These are phyloP conservation scores for Penicillium freii DNA, from an alignment of 2,329 filamentous ascomycete genomes.

Conservation along the genomic window DNA sequence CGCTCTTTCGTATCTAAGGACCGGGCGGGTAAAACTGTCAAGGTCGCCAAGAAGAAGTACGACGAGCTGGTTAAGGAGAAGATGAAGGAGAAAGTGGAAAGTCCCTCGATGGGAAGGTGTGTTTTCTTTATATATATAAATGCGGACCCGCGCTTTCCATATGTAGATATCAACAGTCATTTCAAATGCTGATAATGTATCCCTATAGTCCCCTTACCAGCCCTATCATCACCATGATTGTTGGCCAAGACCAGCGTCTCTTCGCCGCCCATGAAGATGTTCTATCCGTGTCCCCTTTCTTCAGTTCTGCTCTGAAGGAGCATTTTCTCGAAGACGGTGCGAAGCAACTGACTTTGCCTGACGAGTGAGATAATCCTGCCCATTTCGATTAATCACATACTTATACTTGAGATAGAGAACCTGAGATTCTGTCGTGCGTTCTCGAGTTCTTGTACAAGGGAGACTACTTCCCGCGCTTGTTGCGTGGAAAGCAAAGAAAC, in stretches of 20 bases:
- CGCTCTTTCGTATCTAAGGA: slow-evolving; percentile 82
- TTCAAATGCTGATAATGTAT: slow-evolving; percentile 17
- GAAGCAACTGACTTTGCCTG: slow-evolving; percentile 75
- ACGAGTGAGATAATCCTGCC: slow-evolving; percentile 46
- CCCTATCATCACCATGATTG: slow-evolving; percentile 81
- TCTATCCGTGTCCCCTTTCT: slow-evolving; percentile 80
- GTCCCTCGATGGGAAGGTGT: slow-evolving; percentile 52
- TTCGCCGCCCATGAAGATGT: slow-evolving; percentile 96
- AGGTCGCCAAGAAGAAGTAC: slow-evolving; percentile 70
- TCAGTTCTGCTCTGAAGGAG: slow-evolving; percentile 68
- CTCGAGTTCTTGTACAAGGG: slow-evolving; percentile 98
- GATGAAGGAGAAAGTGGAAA: slow-evolving; percentile 79
- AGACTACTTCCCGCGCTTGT: slow-evolving; percentile 86
- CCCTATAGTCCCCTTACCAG: slow-evolving; percentile 52
- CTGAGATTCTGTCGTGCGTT: slow-evolving; percentile 87
- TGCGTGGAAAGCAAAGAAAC: slow-evolving; percentile 81
- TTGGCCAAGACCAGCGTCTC: slow-evolving; percentile 80
- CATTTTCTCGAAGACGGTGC: slow-evolving; percentile 67
- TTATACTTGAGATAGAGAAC: slow-evolving; percentile 59
- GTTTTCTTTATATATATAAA: not conserved
- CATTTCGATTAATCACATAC: not conserved
- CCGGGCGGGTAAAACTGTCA: slow-evolving; percentile 83
- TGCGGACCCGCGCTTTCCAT: not conserved
- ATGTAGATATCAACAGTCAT: not conserved
- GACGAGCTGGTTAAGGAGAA: slow-evolving; percentile 81